Percentiles rank a stretch among this genome's conserved stretches.
Evolutionary conservation across 805 yeast genomes (phyloP).

Genomic region (Zygotorulaspora danielsina): DNA sequence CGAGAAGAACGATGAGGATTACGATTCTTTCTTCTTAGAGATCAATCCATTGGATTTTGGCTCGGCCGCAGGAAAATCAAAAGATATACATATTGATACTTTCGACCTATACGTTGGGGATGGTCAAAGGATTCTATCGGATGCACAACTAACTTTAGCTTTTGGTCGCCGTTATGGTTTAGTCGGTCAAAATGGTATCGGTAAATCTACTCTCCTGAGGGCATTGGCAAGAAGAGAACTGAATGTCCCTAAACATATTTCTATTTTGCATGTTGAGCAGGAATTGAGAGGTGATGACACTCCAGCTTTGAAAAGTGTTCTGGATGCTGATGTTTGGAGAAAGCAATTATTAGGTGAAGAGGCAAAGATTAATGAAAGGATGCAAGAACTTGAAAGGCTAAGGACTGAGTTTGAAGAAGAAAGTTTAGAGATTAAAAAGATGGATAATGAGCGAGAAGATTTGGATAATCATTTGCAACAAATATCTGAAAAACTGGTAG

Average conservation of each 20-base stretch:
- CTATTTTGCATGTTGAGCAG: constrained; percentile 95
- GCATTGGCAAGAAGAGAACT: constrained; percentile 93
- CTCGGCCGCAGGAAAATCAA: constrained; percentile 90
- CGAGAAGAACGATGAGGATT: constrained; percentile 63
- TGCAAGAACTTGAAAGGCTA: constrained; percentile 67
- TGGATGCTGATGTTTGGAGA: constrained; percentile 99
- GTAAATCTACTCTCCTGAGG: constrained; percentile 89
- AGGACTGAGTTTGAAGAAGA: constrained; percentile 71
- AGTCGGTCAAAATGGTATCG: constrained; percentile 99
- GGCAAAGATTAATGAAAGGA: constrained; percentile 62
- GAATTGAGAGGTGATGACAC: constrained; percentile 93
- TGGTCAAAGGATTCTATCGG: constrained; percentile 86
- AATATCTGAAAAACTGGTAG: constrained; percentile 74
- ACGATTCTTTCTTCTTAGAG: constrained; percentile 90
- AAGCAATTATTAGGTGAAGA: constrained; percentile 81
- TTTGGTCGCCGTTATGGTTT: constrained; percentile 95
- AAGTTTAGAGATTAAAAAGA: constrained; percentile 64
- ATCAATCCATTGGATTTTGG: constrained; percentile 94
- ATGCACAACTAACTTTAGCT: constrained; percentile 79
- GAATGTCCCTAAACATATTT: constrained; percentile 89
- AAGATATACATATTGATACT: constrained; percentile 88
- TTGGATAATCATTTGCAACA: constrained; percentile 73
- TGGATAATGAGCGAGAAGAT: constrained; percentile 89
- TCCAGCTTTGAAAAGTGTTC: constrained; percentile 86
- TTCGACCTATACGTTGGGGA: constrained; percentile 95